These are phyloP conservation scores for Schizophyllum commune DNA, from an alignment of 1,284 basidiomycete species.

Conservation along the genomic window DNA sequence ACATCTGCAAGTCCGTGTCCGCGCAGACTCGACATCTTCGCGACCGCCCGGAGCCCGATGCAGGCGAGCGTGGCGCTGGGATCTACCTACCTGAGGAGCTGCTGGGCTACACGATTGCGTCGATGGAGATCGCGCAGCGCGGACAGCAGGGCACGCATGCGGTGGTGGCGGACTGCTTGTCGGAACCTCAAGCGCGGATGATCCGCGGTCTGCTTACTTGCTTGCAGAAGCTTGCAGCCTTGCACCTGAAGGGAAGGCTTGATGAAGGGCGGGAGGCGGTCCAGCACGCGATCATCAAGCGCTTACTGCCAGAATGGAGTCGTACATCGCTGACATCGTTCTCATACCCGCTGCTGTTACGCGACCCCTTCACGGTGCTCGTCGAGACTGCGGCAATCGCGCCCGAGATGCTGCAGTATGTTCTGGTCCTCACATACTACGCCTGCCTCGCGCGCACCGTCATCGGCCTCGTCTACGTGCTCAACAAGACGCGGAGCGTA, in stretches of 20 bases:
- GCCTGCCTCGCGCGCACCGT: constrained; percentile 81
- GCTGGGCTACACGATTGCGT: constrained; percentile 80
- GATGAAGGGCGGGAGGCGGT: constrained; percentile 68
- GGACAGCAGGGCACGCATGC: constrained; percentile 27
- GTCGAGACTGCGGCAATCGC: constrained; percentile 84
- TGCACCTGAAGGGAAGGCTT: constrained; percentile 58
- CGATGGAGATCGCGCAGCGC: constrained; percentile 77
- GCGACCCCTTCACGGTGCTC: constrained; percentile 83
- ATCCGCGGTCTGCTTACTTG: constrained; percentile 69
- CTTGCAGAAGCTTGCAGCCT: constrained; percentile 58
- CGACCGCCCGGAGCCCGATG: constrained; percentile 66
- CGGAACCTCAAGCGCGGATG: constrained; percentile 72
- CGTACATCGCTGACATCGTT: constrained; percentile 68
- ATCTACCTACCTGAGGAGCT: constrained; percentile 88
- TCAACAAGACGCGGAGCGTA: constrained; percentile 60
- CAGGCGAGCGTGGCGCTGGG: constrained; percentile 64
- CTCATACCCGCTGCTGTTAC: constrained; percentile 72
- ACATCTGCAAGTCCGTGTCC: constrained; percentile 60
- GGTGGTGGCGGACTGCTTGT: constrained; percentile 63
- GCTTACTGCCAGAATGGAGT: constrained; percentile 86
- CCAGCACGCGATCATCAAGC: constrained; percentile 81
- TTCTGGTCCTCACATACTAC: constrained; percentile 82
- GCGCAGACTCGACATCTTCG: constrained; percentile 69
- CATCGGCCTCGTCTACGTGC: constrained; percentile 72
- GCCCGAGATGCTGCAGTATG: constrained; percentile 81